These are phyloP conservation scores for Aspergillus quadrilineatus DNA, from an alignment of 2,329 filamentous ascomycete genomes.

Conservation along the genomic window DNA sequence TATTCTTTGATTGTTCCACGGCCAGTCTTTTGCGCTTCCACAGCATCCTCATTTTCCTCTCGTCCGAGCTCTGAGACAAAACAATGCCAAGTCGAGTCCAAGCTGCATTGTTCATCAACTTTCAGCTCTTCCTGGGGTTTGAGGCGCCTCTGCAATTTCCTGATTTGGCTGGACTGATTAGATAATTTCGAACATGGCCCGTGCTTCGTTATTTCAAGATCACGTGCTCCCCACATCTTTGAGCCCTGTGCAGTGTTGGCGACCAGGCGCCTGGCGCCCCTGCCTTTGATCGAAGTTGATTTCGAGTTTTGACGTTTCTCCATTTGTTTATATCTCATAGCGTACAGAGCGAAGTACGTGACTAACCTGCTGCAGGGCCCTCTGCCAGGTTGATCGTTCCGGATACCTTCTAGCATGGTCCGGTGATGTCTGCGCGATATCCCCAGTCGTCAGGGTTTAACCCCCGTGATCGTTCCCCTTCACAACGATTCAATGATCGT, in stretches of 20 bases:
- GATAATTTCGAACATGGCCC: constrained; percentile 20
- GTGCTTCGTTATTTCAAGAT: constrained; percentile 21
- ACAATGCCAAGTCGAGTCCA: constrained; percentile 7
- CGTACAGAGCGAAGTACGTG: constrained; percentile 27
- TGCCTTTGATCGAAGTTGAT: constrained; percentile 1
- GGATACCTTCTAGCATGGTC: constrained; percentile 37
- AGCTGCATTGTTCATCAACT: constrained; percentile 5
- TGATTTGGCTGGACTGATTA: constrained; percentile 18
- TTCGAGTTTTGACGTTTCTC: not conserved
- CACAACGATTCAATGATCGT: constrained; percentile 67
- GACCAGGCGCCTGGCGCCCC: constrained; percentile 1
- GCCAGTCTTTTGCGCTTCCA: not conserved
- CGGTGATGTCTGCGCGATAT: constrained; percentile 59
- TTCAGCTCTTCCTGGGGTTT: constrained; percentile 6
- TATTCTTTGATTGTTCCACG: not conserved
- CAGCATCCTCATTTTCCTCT: not conserved
- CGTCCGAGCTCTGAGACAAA: constrained; percentile 1
- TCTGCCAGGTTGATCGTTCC: constrained; percentile 21
- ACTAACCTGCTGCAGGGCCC: constrained; percentile 40
- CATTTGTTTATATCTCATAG: not conserved
- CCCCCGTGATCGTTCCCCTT: constrained; percentile 66
- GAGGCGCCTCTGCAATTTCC: constrained; percentile 9
- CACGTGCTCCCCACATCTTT: constrained; percentile 26
- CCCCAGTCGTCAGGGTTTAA: constrained; percentile 62
- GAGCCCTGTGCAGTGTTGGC: constrained; percentile 7